Conservation (phyloP, 1,284 basidiomycete species). For the Puccinia polysora region DNA sequence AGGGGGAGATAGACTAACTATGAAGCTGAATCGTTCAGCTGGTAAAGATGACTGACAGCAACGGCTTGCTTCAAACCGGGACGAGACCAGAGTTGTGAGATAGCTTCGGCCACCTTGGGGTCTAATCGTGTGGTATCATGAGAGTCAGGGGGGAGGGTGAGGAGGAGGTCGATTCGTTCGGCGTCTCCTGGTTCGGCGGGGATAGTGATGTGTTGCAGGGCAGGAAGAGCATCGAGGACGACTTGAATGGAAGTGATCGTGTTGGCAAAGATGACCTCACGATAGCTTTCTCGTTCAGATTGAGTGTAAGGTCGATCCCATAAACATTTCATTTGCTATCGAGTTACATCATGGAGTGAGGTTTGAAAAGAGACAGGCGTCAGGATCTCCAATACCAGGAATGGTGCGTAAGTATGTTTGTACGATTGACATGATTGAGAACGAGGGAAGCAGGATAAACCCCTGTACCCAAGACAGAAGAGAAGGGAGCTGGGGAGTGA, state of each 20-base stretch:
- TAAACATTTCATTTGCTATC: constrained; percentile 36
- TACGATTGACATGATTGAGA: no score
- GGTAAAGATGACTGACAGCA: constrained; percentile 10
- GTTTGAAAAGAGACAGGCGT: no score
- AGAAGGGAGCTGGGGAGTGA: no score
- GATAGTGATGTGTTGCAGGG: constrained; percentile 5
- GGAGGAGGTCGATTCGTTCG: constrained; percentile 20
- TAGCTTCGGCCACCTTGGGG: constrained; percentile 7
- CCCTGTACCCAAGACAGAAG: no score
- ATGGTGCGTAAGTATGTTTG: no score
- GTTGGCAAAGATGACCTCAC: constrained; percentile 32
- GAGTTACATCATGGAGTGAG: no score
- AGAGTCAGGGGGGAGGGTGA: constrained; percentile 3
- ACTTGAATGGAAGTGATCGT: constrained; percentile 40
- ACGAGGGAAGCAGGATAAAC: no score
- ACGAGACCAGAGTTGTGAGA: constrained; percentile 25
- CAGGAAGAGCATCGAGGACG: constrained; percentile 21
- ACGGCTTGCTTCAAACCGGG: constrained; percentile 11
- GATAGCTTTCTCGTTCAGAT: constrained; percentile 20
- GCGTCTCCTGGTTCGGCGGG: constrained; percentile 16
- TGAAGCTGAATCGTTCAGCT: constrained; percentile 33
- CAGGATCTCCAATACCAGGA: no score
- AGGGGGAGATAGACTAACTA: not conserved
- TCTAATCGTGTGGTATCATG: constrained; percentile 16
- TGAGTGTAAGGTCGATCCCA: constrained; percentile 24